Base-by-base conservation (phyloP, 2,329 filamentous ascomycete genomes). In the Fusarium foetens region DNA sequence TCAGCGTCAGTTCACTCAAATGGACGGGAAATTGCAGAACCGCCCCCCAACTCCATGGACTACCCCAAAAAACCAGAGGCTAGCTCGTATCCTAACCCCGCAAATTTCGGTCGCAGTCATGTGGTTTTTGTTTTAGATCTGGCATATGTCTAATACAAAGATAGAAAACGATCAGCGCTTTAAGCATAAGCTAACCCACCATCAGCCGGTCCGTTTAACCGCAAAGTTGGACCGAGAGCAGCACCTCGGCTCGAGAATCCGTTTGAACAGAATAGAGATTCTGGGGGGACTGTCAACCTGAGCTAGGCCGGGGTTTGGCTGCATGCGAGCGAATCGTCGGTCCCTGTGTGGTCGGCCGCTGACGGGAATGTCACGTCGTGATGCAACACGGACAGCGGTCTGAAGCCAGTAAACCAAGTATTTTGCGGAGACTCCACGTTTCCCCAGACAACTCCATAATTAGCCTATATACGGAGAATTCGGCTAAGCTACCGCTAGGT, bases 121-220 rank as follows among this genome's bases (percentile, higher is more conserved):
- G 66, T 38, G 64, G 36, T 29, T 53, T 11, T 29, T 36, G 48
- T 48, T 54, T 41, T 48, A 46, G 58, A 68, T 68, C 65, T 69
- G 46, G 58, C 58, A 68, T 68, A 67, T 63, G 27, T 45, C 29
- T 42, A 53, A 14, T 6, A 59, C 48, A 27, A 62, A 67, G 25
- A 43, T 33, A 27, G 64, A 27, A 25, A 68, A 63, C 14, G 58
- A 70, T 69, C 66, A 36, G 52, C 58, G 39, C 36, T 68, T 68
- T 68, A 68, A 68, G 65, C 66, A 68, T 68, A 68, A 68, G 66
- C 66, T 57, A 41, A n/a, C 31, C 43, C 31, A 16, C 51, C 35
- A 69, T 69, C 66, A 72, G 66, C 70, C 70, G 70, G 70, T 70
- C 70, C 70, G 70, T 68, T 71, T 71, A 72, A 58, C 70, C 70